phyloP scores from a whole-genome alignment of 495 filamentous ascomycete species.

The Penicillium atrosanguineum region DNA sequence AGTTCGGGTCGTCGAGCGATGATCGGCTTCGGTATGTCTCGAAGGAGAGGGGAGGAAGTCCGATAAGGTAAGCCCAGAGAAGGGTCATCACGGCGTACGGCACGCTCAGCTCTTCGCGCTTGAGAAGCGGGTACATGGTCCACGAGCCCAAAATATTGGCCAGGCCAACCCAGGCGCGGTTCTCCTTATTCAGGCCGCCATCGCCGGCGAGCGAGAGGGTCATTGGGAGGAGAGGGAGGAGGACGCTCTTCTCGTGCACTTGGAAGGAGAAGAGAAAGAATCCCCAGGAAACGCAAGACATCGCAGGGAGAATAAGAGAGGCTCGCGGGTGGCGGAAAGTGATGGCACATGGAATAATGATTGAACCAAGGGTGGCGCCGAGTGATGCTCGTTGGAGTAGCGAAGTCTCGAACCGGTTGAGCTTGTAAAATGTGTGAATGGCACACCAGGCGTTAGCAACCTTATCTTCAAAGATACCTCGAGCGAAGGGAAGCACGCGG shows the following conservation, averaged over 20 bases:
- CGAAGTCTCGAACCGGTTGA: conserved; percentile 62
- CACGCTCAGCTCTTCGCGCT: conserved; percentile 75
- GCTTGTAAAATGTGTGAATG: conserved; percentile 82
- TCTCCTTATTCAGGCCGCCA: conserved; percentile 69
- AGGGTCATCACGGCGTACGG: conserved; percentile 82
- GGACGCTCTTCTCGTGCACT: conserved; percentile 94
- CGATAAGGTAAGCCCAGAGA: conserved; percentile 87
- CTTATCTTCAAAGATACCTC: conserved; percentile 96
- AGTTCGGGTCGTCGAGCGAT: conserved; percentile 36
- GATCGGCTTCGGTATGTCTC: conserved; percentile 55
- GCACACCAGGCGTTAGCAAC: conserved; percentile 98
- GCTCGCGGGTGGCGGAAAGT: conserved; percentile 77
- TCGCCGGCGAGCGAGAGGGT: conserved; percentile 77
- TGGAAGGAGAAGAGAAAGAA: conserved; percentile 98
- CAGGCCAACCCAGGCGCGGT: conserved; percentile 86
- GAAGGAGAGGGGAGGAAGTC: conserved; percentile 73
- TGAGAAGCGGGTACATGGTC: conserved; percentile 90
- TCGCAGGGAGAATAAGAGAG: conserved; percentile 70
- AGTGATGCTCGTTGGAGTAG: conserved; percentile 77
- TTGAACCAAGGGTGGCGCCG: conserved; percentile 69
- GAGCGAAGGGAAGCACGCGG: conserved; percentile 90
- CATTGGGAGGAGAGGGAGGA: conserved; percentile 89
- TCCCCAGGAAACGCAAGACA: conserved; percentile 85
- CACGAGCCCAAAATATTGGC: conserved; percentile 88
- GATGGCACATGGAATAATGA: conserved; percentile 71